These are phyloP conservation scores for Beta macrorhiza DNA, from an alignment of 179 eudicot species.

Conservation along the genomic window DNA sequence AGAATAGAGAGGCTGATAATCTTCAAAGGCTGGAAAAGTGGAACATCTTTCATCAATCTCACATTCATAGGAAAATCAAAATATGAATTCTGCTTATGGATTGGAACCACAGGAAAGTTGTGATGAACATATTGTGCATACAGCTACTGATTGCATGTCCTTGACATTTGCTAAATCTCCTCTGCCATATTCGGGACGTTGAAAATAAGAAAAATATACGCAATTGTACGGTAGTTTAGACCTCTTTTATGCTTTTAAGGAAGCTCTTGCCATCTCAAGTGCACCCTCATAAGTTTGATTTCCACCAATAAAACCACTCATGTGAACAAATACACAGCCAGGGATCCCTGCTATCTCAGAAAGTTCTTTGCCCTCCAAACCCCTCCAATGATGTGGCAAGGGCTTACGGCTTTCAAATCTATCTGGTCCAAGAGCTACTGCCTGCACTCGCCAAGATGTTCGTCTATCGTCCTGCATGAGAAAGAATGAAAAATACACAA, in stretches of 20 bases:
- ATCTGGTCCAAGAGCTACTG: slow-evolving; percentile 38
- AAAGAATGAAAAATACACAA: neutral
- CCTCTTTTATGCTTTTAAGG: slow-evolving; percentile 29
- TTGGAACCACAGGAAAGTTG: neutral
- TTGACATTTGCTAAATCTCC: neutral
- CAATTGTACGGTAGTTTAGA: neutral
- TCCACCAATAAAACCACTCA: slow-evolving; percentile 44
- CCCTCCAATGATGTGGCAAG: slow-evolving; percentile 34
- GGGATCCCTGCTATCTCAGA: slow-evolving; percentile 32
- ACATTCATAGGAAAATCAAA: slow-evolving; percentile 8
- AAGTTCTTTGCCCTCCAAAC: slow-evolving; percentile 36
- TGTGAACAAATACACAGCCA: slow-evolving; percentile 37
- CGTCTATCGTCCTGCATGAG: slow-evolving; percentile 36
- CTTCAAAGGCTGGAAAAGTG: neutral
- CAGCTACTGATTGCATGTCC: neutral
- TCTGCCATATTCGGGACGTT: neutral
- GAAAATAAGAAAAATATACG: neutral
- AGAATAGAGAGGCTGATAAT: slow-evolving; percentile 7
- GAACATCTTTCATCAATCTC: neutral
- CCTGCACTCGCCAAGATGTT: slow-evolving; percentile 42
- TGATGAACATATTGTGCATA: neutral
- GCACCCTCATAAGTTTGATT: slow-evolving; percentile 39
- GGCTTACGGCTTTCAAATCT: slow-evolving; percentile 39
- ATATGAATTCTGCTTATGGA: neutral
- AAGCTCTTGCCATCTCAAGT: slow-evolving; percentile 41